Base-by-base conservation (phyloP, 768 basidiomycete species). In the Suillus subaureus region DNA sequence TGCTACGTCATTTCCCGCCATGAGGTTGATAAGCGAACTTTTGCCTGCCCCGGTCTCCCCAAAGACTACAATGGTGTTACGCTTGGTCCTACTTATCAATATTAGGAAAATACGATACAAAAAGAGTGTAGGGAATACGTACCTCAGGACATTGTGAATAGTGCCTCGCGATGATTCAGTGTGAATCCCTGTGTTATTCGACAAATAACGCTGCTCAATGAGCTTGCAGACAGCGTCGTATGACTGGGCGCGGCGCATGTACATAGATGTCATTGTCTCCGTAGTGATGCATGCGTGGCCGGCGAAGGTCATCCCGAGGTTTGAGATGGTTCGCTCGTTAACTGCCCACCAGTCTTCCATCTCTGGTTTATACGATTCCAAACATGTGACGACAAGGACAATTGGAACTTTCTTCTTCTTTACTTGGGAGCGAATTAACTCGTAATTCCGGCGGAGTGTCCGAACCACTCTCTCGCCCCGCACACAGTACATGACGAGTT, bases 261-360 rank as follows among this genome's bases (percentile, higher is more conserved):
- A 0, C 23, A 12, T 23, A 13, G 47, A 13, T 49, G 23, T 23
- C 23, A 23, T 49, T 6, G 12, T 47, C 9, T 18, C 75, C 68
- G 35, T 77, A 4, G 81, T 82, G 61, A 83, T 73, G 64, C 82
- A 83, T 16, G 80, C 82, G 26, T 79, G 75, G 23, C 71, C 80
- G 23, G 72, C 66, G 23, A 81, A 81, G 45, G 64, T 62, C 72
- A 83, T 83, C 45, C 72, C 72, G 60, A 76, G 68, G 35, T 60
- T 65, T 45, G 67, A 70, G 62, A 83, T 75, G 4, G 64, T 66
- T 54, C 64, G 65, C 61, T 77, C 70, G 56, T 81, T 81, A 42
- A 63, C 62, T 2, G 37, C 55, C 82, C 81, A 82, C 82, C 82
- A 83, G 45, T 70, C 67, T 0, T 74, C 74, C 73, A 79, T 79